phyloP scores from a whole-genome alignment of 2,329 filamentous ascomycete genomes.

The Aspergillus candidus region DNA sequence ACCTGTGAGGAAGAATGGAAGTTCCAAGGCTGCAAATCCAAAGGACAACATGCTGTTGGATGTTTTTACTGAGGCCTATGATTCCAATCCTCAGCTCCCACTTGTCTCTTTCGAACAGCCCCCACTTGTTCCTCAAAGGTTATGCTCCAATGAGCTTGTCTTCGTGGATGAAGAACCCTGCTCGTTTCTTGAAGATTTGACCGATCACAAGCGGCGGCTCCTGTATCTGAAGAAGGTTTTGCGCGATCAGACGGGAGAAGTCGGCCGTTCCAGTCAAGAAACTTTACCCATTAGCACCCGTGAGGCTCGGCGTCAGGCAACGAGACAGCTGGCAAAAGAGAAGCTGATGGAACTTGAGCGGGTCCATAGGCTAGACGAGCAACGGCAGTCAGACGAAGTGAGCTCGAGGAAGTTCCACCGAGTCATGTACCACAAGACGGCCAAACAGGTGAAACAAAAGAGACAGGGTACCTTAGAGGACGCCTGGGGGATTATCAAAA shows the following conservation, averaged over 20 bases:
- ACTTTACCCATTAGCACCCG: background rate
- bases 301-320: background rate
- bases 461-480: slow-evolving; percentile 25
- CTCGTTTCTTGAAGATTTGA: no score
- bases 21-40: background rate
- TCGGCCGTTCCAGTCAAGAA: background rate
- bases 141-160: background rate
- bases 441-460: slow-evolving; percentile 12
- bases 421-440: slow-evolving; percentile 28
- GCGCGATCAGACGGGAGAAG: background rate
- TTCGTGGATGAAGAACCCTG: no score
- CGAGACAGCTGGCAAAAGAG: slow-evolving; percentile 2
- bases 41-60: slow-evolving; percentile 11
- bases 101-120: slow-evolving; percentile 14
- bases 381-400: slow-evolving; percentile 14
- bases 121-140: slow-evolving; percentile 12
- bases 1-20: background rate
- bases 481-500: slow-evolving; percentile 21
- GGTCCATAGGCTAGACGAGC: slow-evolving; percentile 4
- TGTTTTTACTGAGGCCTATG: slow-evolving; percentile 1
- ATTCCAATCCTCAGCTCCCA: background rate
- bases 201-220: no score
- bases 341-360: slow-evolving; percentile 13
- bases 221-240: slow-evolving; percentile 2
- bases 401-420: slow-evolving; percentile 19